Conservation (phyloP, 352 stramenopile species). For the Pythium rhizo-oryzae region DNA sequence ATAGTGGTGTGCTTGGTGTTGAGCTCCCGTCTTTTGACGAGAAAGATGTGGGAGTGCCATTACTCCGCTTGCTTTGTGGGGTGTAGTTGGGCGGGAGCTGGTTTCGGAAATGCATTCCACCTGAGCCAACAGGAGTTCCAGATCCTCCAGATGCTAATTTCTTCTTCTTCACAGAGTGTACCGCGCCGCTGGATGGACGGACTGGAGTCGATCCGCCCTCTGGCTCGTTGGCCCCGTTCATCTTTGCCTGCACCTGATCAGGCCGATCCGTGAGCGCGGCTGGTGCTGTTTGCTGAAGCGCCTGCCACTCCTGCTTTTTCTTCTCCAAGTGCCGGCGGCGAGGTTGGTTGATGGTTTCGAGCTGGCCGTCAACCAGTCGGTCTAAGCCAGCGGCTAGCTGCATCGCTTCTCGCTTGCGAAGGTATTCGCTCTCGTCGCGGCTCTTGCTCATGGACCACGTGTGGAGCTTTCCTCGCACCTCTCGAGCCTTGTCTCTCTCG, state of each 20-base stretch:
- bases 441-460: constrained; percentile 65
- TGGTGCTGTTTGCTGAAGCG: constrained; percentile 16
- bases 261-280: not conserved
- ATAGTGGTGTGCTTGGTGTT: constrained; percentile 24
- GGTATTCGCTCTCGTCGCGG: constrained; percentile 68
- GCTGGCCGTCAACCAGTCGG: constrained; percentile 29
- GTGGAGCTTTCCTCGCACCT: constrained; percentile 51
- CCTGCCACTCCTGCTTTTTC: constrained; percentile 27
- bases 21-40: constrained; percentile 25
- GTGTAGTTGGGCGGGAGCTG: constrained; percentile 68
- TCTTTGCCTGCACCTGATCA: not conserved
- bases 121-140: constrained; percentile 28
- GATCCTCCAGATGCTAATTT: constrained; percentile 21
- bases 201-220: not conserved
- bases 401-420: constrained; percentile 65
- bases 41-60: constrained; percentile 18
- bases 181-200: not conserved
- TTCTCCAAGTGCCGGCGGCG: constrained; percentile 15
- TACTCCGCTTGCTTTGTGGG: constrained; percentile 32
- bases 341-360: constrained; percentile 12
- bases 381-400: constrained; percentile 59
- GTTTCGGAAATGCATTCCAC: constrained; percentile 80
- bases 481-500: constrained; percentile 43
- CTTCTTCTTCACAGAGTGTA: constrained; percentile 30
- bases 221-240: not conserved